Evolutionary conservation across 148 eudicot species (phyloP).

Genomic region (Silene uniflora): DNA sequence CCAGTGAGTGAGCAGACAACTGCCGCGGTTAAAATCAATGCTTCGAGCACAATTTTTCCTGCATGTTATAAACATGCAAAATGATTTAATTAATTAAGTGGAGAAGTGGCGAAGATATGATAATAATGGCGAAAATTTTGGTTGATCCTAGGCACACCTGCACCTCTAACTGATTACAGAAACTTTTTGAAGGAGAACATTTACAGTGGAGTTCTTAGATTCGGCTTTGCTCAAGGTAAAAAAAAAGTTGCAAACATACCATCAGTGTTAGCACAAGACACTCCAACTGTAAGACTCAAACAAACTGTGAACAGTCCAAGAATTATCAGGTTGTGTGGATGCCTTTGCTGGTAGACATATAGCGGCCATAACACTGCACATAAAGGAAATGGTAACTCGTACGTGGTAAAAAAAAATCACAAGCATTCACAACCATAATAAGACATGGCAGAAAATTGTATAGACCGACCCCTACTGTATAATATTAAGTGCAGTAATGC

Average conservation of each 20-base stretch:
- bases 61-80: constrained; percentile 19
- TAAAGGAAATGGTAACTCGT: background rate
- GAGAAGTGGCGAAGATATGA: background rate
- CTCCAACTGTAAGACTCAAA: constrained; percentile 88
- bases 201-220: background rate
- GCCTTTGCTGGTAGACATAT: constrained; percentile 84
- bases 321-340: constrained; percentile 80
- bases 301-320: constrained; percentile 80
- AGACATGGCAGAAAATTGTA: background rate
- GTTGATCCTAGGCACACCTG: background rate
- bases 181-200: background rate
- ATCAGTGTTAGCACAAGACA: constrained; percentile 88
- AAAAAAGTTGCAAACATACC: constrained; percentile 39
- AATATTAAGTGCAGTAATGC: background rate
- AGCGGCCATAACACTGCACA: constrained; percentile 89
- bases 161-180: background rate
- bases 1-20: constrained; percentile 80
- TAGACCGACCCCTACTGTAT: background rate
- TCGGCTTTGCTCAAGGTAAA: background rate
- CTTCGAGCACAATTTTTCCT: constrained; percentile 95
- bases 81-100: background rate
- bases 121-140: background rate
- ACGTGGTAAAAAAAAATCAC: background rate
- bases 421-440: background rate
- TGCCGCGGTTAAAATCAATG: constrained; percentile 77